Evolutionary conservation across 2,329 filamentous ascomycete species (phyloP).

Genomic region (Emericellopsis cladophorae): DNA sequence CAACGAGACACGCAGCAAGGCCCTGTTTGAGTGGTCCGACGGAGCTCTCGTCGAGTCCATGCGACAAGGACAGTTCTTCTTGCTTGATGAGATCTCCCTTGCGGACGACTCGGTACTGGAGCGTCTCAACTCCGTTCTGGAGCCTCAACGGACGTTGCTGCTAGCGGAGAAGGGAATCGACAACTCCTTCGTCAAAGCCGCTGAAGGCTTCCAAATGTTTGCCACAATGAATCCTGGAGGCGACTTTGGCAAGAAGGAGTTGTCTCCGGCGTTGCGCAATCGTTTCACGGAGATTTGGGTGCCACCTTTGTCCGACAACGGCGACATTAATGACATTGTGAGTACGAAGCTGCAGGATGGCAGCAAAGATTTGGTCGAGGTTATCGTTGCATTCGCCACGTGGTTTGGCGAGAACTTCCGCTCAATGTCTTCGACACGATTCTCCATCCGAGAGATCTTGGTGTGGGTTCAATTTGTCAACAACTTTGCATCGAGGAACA

Average conservation of each 20-base stretch:
- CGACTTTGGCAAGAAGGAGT: slow-evolving; percentile 94
- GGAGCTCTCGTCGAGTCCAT: slow-evolving; percentile 90
- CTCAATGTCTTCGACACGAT: slow-evolving; percentile 58
- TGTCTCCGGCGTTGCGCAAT: slow-evolving; percentile 89
- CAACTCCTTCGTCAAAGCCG: slow-evolving; percentile 66
- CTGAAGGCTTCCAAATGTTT: slow-evolving; percentile 81
- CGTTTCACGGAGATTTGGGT: slow-evolving; percentile 99
- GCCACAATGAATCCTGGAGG: slow-evolving; percentile 99
- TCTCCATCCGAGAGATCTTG: slow-evolving; percentile 86
- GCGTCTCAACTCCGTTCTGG: slow-evolving; percentile 88
- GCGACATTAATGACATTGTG: slow-evolving; percentile 83
- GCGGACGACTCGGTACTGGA: slow-evolving; percentile 96
- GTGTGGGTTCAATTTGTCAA: slow-evolving; percentile 94
- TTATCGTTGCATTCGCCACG: slow-evolving; percentile 75
- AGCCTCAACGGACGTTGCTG: slow-evolving; percentile 73
- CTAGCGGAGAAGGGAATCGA: slow-evolving; percentile 87
- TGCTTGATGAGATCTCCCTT: slow-evolving; percentile 94
- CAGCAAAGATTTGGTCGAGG: slow-evolving; percentile 44
- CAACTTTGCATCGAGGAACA: slow-evolving; percentile 35
- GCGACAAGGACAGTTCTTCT: slow-evolving; percentile 78
- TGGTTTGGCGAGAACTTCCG: slow-evolving; percentile 86
- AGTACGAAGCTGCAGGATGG: slow-evolving; percentile 53
- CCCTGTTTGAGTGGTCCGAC: slow-evolving; percentile 93
- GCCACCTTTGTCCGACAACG: slow-evolving; percentile 68
- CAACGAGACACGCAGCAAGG: slow-evolving; percentile 54